Evolutionary conservation across 2,329 filamentous ascomycete genomes (phyloP).

Genomic region (Ambrosiella cleistominuta): DNA sequence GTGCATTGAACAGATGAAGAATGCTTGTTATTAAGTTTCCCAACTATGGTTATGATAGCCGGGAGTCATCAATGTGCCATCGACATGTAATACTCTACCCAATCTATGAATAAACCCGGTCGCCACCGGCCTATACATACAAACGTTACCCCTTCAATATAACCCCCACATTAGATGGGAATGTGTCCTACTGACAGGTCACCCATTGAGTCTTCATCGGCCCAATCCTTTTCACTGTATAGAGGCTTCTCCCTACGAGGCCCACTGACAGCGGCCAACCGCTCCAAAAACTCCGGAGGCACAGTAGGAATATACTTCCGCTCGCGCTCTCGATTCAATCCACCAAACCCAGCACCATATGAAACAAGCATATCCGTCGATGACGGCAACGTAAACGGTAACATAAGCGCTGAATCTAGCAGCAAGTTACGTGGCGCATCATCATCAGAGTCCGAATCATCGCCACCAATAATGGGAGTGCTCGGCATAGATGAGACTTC

Average conservation of each 20-base stretch:
- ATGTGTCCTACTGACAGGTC: conserved; percentile 1
- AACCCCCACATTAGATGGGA: neutral
- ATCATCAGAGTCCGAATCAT: conserved; percentile 28
- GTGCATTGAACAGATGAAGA: neutral
- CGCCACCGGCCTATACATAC: neutral
- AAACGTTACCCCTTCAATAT: neutral
- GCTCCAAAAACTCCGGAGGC: conserved; percentile 79
- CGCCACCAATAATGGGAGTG: conserved; percentile 8
- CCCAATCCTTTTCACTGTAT: conserved; percentile 48
- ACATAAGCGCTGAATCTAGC: conserved; percentile 74
- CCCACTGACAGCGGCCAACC: conserved; percentile 47
- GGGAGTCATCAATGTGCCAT: neutral
- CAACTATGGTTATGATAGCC: neutral
- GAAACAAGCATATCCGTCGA: conserved; percentile 94
- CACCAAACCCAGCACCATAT: conserved; percentile 88
- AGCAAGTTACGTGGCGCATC: conserved; percentile 57
- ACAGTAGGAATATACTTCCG: conserved; percentile 92
- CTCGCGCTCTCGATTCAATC: conserved; percentile 76
- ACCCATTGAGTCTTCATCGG: conserved; percentile 37
- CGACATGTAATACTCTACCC: neutral
- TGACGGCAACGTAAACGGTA: conserved; percentile 88
- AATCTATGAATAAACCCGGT: neutral
- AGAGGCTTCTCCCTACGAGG: conserved; percentile 32
- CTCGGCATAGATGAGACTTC: conserved; percentile 9
- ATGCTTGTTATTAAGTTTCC: neutral